Evolutionary conservation across 345 rosid genomes (phyloP), one percentile per base, ranked within the genome.

Genomic region (Eucalyptus grandis): DNA sequence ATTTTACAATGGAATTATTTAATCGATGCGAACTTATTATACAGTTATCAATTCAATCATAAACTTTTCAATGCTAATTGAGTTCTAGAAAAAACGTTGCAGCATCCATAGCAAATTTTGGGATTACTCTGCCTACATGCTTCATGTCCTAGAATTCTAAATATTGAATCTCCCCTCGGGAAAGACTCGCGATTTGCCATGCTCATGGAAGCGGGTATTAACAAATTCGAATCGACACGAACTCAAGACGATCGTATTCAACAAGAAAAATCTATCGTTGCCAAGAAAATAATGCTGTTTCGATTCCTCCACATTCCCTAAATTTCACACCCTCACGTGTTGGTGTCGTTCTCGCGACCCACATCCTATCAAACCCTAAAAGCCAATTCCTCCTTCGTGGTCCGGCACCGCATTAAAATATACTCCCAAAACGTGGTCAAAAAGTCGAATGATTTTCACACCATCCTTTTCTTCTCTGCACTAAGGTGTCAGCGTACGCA

Each of bases 31-130:
- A 82, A 82, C 2, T 6, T 21, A 3, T 37, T 10, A 40, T 21
- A 17, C 3, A 5, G 0, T 9, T 82, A 0, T 82, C 8, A 37
- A 82, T 82, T 40, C 3, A 10, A 2, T 47, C 8, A 5, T 21
- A 21, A 27, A 82, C 0, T 82, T 82, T 43, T 0, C 14, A 11
- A 82, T n/a, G 0, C 3, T 34, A 65, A 65, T 14, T 15, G 1
- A 65, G 10, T 4, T 14, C 19, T 65, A 14, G 14, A 37, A 21
- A 77, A 77, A 77, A 77, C 15, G 9, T 21, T 6, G 47, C 14
- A 11, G 14, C 83, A 77, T 11, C 27, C 15, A 40, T 11, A 37
- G 27, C 83, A 37, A 37, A 37, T 77, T 21, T 77, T 3, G 47
- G 13, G 14, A 17, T 40, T 37, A 19, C 5, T 14, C 5, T 7